phyloP scores from a whole-genome alignment of 192 early-diverging fungal genomes.

The Chytriomyces sp. region DNA sequence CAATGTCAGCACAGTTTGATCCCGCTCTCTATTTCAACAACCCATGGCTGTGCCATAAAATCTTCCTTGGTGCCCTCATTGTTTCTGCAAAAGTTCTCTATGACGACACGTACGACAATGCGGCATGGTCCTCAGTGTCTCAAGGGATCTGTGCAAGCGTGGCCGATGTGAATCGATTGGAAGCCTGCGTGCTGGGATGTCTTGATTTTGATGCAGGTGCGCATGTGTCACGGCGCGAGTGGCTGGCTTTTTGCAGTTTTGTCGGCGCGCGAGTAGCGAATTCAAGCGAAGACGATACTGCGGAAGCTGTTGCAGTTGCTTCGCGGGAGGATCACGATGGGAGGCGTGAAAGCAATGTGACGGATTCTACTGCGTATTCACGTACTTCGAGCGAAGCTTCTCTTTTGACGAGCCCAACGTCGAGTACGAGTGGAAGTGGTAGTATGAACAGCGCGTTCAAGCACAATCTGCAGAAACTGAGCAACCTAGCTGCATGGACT shows the following conservation, averaged over 20 bases:
- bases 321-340: not conserved
- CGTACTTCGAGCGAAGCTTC: not conserved
- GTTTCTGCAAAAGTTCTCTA: constrained; percentile 29
- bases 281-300: not conserved
- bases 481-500: too few species aligned
- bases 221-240: not conserved
- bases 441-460: too few species aligned
- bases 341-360: not conserved
- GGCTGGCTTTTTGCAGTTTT: constrained; percentile 5
- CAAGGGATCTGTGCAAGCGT: constrained; percentile 15
- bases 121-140: constrained; percentile 14
- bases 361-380: not conserved
- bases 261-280: not conserved
- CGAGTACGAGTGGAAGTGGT: too few species aligned
- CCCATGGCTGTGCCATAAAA: not conserved
- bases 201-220: constrained; percentile 15
- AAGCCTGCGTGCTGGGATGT: constrained; percentile 2
- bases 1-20: not conserved
- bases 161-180: constrained; percentile 26
- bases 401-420: not conserved
- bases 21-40: not conserved
- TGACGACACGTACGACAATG: constrained; percentile 36
- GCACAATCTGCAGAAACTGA: too few species aligned
- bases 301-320: not conserved
- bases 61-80: constrained; percentile 20